These are phyloP conservation scores for Trichosanthes cucumerina DNA, from an alignment of 306 rosid genomes.

Conservation along the genomic window DNA sequence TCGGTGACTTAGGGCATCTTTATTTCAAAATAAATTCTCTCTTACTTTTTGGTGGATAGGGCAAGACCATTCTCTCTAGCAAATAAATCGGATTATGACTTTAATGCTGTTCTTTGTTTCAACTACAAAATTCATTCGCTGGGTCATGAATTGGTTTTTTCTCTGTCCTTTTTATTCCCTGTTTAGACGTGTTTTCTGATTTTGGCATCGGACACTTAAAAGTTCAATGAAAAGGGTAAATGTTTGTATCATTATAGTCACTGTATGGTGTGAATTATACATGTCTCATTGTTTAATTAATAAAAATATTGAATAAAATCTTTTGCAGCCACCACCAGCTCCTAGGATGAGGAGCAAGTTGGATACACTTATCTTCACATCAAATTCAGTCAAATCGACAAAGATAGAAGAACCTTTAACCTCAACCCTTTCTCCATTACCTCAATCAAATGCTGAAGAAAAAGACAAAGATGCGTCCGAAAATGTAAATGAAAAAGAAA, in stretches of 20 bases:
- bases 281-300: not conserved
- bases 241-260: not conserved
- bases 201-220: not conserved
- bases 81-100: not conserved
- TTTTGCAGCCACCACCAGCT: conserved; percentile 81
- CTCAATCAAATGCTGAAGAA: conserved; percentile 32
- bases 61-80: not conserved
- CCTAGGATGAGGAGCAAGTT: conserved; percentile 82
- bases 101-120: not conserved
- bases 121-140: not conserved
- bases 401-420: conserved; percentile 35
- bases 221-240: not conserved
- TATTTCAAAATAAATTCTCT: not conserved
- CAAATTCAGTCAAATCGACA: conserved; percentile 55
- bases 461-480: conserved; percentile 21
- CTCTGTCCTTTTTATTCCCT: not conserved
- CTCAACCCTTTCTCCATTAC: conserved; percentile 19
- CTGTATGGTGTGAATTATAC: not conserved
- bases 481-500: conserved; percentile 40
- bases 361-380: conserved; percentile 71
- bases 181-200: conserved; percentile 2
- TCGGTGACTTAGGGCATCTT: not conserved
- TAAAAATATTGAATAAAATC: not conserved
- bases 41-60: not conserved
- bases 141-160: not conserved